Base-by-base conservation (phyloP, 177 flowering plant species). In the Telopea speciosissima region DNA sequence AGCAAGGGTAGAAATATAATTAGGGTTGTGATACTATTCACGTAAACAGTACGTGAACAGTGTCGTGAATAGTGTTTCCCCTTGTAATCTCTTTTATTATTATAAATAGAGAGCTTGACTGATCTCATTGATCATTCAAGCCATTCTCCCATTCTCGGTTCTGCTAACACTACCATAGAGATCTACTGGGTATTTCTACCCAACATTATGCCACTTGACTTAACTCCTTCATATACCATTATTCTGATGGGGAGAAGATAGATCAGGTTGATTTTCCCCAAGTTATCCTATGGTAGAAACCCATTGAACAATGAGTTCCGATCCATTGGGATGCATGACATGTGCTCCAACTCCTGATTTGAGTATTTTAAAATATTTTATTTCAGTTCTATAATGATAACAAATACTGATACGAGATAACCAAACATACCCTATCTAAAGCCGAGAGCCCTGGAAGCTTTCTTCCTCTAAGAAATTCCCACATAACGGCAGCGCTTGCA, bases 401-500 rank as follows among this genome's bases (percentile, higher is more conserved):
- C 36, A 45, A 60, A 44, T 28, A 49, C 3, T 40, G 45, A 61
- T 23, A 24, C 19, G 54, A 42, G 7, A 19, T 44, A 70, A 58
- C 22, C 19, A 61, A 69, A 71, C 87, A 44, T 89, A 91, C 98
- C 73, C 88, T 86, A 70, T 93, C 98, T 66, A 93, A 79, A 72
- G 97, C 90, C 75, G 85, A 70, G 33, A 88, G 78, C 31, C 89
- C 96, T 40, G 91, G 98, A 78, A 93, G 93, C 56, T 75, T 82
- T 78, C 87, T 80, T 78, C 89, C 88, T 79, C 85, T 88, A 42
- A 93, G 87, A 86, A 84, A 83, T 52, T 83, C 88, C 98, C 97
- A 93, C 14, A 84, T 79, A 75, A 84, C 89, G 31, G 94, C 84
- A 74, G 89, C 92, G 80, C 75, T 82, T 69, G 81, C 81, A 63